These are phyloP conservation scores for Tricholoma matsutake DNA, from an alignment of 768 basidiomycete genomes.

Conservation along the genomic window DNA sequence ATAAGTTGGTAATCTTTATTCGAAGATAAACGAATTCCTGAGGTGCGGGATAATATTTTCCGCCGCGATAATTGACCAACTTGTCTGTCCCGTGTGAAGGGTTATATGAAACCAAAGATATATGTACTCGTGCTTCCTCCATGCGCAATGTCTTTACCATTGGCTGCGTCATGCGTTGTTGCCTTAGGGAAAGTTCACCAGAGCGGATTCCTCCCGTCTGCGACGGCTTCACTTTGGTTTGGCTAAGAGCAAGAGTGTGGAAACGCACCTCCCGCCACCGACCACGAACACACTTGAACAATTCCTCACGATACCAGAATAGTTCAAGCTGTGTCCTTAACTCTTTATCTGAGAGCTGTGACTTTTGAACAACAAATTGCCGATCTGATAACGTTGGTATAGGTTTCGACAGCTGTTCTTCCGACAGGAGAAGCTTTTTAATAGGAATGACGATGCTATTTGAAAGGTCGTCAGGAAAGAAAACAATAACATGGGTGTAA, in stretches of 20 bases:
- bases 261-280: constrained; percentile 81
- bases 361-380: constrained; percentile 87
- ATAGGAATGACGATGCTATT: constrained; percentile 68
- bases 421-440: constrained; percentile 61
- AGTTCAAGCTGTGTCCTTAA: constrained; percentile 68
- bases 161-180: constrained; percentile 69
- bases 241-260: background rate
- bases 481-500: background rate
- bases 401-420: constrained; percentile 53
- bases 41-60: constrained; percentile 48
- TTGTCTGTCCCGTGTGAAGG: constrained; percentile 14
- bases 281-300: constrained; percentile 66
- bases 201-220: constrained; percentile 78
- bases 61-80: constrained; percentile 28
- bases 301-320: constrained; percentile 95
- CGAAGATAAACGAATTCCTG: constrained; percentile 65
- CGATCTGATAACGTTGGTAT: constrained; percentile 86
- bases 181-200: constrained; percentile 75
- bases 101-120: constrained; percentile 44
- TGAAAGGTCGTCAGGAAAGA: constrained; percentile 1
- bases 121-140: constrained; percentile 57
- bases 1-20: constrained; percentile 59
- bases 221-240: background rate
- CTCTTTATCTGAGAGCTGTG: constrained; percentile 55
- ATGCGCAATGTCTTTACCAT: constrained; percentile 79